Evolutionary conservation across 208 protist species (phyloP), one percentile per base, ranked within the genome.

Genomic region (Trypanosoma lewisi): DNA sequence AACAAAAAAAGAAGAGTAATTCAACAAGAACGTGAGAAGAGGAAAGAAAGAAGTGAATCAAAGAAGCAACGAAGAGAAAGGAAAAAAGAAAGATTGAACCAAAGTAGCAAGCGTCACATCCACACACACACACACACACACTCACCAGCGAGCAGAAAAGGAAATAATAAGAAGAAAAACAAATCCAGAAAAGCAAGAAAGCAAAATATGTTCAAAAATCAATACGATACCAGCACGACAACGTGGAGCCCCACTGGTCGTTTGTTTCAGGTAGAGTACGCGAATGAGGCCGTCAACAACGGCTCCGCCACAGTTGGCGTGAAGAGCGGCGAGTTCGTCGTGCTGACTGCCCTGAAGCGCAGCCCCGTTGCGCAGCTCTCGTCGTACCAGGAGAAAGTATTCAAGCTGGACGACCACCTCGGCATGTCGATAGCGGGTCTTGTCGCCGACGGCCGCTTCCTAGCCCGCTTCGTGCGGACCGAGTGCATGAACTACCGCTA

Each of bases 201-300:
- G 25, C 28, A 73, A 33, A 23, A 39, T 60, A 92, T 96, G 85
- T 87, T 93, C 59, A 88, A 89, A 67, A 98, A 98, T 77, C 82
- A 98, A 77, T 99, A 99, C 76, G 98, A 99, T 63, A 98, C 88
- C 19, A 98, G 99, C 77, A 98, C 99, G 62, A 99, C 98, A n/a
- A 99, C 96, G 27, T 99, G 98, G 96, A 98, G 89, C 62, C 98
- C 98, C 21, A 91, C 93, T 17, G 97, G 97, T 9, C 81, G 96
- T 45, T 80, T 99, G 50, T 96, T 97, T 81, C 98, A 99, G 84
- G 85, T 99, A 21, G 98, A 99, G 78, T 99, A 99, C 75, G 99
- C 99, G 17, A 99, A 99, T 83, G 98, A 99, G 76, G 99, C 98
- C 0, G 98, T 99, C 0, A 99, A 99, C 75, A 98, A 99, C 77